Percentiles rank a stretch among this genome's conserved stretches.
Evolutionary conservation across 2,329 filamentous ascomycete genomes (phyloP).

Genomic region (Sporothrix mexicana): DNA sequence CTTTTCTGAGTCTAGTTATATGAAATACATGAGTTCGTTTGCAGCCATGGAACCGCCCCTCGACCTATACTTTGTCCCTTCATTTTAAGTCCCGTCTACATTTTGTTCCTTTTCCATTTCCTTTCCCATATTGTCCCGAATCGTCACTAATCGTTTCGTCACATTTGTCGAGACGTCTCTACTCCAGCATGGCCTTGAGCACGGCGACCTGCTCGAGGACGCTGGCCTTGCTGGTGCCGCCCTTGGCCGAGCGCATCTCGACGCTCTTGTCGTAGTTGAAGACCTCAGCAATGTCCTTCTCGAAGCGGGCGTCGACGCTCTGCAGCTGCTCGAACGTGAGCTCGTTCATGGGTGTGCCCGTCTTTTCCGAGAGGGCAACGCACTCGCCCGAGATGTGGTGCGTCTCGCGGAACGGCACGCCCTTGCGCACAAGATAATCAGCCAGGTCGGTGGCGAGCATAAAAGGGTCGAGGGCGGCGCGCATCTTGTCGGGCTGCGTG

Average conservation of each 20-base stretch:
- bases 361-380: slow-evolving; percentile 73
- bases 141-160: not conserved
- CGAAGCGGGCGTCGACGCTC: slow-evolving; percentile 71
- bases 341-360: slow-evolving; percentile 72
- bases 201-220: slow-evolving; percentile 41
- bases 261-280: slow-evolving; percentile 86
- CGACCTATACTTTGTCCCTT: not conserved
- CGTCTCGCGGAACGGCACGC: slow-evolving; percentile 81
- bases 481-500: slow-evolving; percentile 76
- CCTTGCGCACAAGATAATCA: slow-evolving; percentile 70
- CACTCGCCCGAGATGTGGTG: slow-evolving; percentile 80
- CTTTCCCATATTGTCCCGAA: not conserved
- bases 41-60: not conserved
- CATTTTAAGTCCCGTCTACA: not conserved
- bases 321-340: slow-evolving; percentile 70
- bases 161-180: not conserved
- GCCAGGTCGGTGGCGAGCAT: slow-evolving; percentile 80
- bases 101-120: not conserved
- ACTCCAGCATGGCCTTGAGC: slow-evolving; percentile 36
- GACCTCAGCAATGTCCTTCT: slow-evolving; percentile 69
- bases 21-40: slow-evolving; percentile 1
- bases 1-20: not conserved
- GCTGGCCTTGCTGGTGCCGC: slow-evolving; percentile 72
- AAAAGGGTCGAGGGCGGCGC: slow-evolving; percentile 75
- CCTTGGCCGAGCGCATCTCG: slow-evolving; percentile 76